These are phyloP conservation scores for Creolimax fragrantissima DNA, from an alignment of 78 protist genomes.

Conservation along the genomic window DNA sequence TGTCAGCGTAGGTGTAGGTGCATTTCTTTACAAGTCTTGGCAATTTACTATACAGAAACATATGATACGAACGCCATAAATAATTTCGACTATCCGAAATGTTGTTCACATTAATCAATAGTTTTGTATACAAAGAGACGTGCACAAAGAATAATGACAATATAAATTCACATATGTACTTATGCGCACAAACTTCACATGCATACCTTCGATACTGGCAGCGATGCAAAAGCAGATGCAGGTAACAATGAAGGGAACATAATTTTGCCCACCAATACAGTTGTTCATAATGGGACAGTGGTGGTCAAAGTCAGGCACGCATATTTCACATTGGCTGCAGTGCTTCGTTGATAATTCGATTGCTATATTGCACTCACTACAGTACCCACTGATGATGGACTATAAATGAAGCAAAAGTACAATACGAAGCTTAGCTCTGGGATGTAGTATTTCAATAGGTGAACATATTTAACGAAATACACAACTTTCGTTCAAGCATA, in stretches of 20 bases:
- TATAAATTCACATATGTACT: background rate
- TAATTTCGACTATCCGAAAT: background rate
- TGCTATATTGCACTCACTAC: background rate
- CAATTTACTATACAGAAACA: background rate
- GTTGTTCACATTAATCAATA: background rate
- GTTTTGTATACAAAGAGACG: background rate
- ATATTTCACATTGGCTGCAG: slow-evolving; percentile 42
- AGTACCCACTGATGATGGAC: background rate
- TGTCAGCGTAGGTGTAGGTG: too few species aligned
- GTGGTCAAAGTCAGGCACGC: slow-evolving; percentile 49
- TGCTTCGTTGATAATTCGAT: slow-evolving; percentile 27
- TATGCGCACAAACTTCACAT: background rate
- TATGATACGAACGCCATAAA: background rate
- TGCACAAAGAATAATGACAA: background rate
- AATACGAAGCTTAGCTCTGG: background rate
- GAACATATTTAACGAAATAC: background rate
- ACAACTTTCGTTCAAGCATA: background rate
- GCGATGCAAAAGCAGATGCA: background rate
- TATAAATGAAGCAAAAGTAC: background rate
- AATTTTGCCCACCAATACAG: slow-evolving; percentile 55
- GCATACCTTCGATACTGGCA: background rate
- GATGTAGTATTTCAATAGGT: background rate
- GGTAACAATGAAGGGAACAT: background rate
- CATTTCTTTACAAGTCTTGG: too few species aligned
- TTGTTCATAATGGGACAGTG: slow-evolving; percentile 61